phyloP scores from a whole-genome alignment of 352 stramenopile genomes.

The Pythium brachiatum region DNA sequence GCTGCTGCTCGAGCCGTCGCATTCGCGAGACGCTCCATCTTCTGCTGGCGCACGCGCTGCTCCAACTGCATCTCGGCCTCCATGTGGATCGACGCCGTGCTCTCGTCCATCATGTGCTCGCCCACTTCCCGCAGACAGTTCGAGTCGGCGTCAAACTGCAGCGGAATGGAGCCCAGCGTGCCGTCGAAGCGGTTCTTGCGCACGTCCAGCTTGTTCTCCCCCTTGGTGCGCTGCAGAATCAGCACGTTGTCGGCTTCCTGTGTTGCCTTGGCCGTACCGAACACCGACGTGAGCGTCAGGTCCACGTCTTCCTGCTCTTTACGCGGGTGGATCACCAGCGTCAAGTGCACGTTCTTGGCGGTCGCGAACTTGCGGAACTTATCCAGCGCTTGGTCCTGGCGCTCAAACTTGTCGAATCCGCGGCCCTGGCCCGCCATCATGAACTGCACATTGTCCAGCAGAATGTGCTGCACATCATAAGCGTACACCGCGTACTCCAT shows the following conservation, averaged over 20 bases:
- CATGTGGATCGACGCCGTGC: slow-evolving; percentile 62
- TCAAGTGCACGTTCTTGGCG: slow-evolving; percentile 98
- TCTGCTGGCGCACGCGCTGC: slow-evolving; percentile 51
- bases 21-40: slow-evolving; percentile 14
- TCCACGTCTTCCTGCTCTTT: slow-evolving; percentile 96
- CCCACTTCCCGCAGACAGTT: slow-evolving; percentile 66
- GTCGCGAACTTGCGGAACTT: slow-evolving; percentile 97
- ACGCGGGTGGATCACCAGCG: slow-evolving; percentile 97
- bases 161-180: slow-evolving; percentile 80
- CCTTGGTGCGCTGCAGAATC: slow-evolving; percentile 94
- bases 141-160: slow-evolving; percentile 81
- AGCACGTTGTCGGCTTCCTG: slow-evolving; percentile 99
- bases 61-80: slow-evolving; percentile 79
- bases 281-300: slow-evolving; percentile 95
- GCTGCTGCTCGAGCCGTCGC: not conserved
- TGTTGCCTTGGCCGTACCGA: slow-evolving; percentile 98
- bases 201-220: slow-evolving; percentile 94
- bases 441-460: slow-evolving; percentile 99
- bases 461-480: slow-evolving; percentile 98
- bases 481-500: slow-evolving; percentile 99
- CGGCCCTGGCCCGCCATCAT: slow-evolving; percentile 94
- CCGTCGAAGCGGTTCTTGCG: slow-evolving; percentile 96
- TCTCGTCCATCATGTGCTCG: slow-evolving; percentile 64
- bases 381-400: slow-evolving; percentile 93
- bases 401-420: slow-evolving; percentile 88